phyloP scores from a whole-genome alignment of 257 asterid genomes.

The Verbena officinalis region DNA sequence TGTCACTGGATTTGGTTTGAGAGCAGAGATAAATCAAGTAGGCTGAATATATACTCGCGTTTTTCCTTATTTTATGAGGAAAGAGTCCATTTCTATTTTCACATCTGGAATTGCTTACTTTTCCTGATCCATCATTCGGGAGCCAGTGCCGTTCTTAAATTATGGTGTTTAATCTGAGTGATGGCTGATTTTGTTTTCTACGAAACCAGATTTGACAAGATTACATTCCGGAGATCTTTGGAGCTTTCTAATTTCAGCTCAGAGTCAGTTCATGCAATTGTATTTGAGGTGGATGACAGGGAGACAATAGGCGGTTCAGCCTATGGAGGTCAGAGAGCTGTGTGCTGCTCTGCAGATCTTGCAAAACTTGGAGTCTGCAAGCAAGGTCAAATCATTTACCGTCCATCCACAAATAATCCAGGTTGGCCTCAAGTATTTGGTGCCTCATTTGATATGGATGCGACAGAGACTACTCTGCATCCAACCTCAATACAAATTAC shows the following conservation, averaged over 20 bases:
- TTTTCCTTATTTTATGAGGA: background rate
- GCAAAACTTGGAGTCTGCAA: constrained; percentile 94
- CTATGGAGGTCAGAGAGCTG: constrained; percentile 95
- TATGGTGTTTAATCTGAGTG: constrained; percentile 15
- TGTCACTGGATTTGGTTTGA: constrained; percentile 14
- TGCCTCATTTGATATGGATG: constrained; percentile 62
- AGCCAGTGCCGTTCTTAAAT: background rate
- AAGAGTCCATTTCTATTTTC: background rate
- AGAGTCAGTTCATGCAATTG: constrained; percentile 62
- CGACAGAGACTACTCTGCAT: constrained; percentile 50
- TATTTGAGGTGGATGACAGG: constrained; percentile 93
- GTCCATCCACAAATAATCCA: constrained; percentile 71
- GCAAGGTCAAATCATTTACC: constrained; percentile 78
- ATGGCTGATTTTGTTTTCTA: constrained; percentile 35
- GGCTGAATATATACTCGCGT: constrained; percentile 8
- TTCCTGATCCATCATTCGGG: constrained; percentile 14
- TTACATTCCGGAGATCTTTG: constrained; percentile 69
- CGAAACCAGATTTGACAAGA: constrained; percentile 72
- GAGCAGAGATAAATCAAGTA: constrained; percentile 6
- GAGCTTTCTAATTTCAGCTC: constrained; percentile 80
- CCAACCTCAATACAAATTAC: constrained; percentile 73
- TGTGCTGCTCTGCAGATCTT: constrained; percentile 89
- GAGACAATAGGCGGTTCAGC: constrained; percentile 93
- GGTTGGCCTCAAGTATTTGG: constrained; percentile 94
- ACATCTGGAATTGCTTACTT: background rate